Evolutionary conservation across 768 basidiomycete genomes (phyloP), one percentile per base, ranked within the genome.

Genomic region (Mycena filopes): DNA sequence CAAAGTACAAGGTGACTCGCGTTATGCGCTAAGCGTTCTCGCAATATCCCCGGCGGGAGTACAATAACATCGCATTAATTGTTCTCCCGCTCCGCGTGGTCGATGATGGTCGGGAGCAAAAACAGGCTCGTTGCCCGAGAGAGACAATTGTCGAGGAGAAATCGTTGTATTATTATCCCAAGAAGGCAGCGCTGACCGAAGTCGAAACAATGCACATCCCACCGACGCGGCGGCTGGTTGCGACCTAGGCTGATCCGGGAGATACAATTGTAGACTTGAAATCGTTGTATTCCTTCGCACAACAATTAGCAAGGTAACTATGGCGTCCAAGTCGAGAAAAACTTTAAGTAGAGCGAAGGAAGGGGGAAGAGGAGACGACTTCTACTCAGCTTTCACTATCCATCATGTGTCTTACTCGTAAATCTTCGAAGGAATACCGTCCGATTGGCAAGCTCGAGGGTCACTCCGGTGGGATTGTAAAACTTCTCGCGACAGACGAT

Each of bases 401-500:
- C 25, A 16, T 23, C 41, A 57, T 63, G 36, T 64, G 53, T 64
- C 42, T 57, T 46, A 41, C 48, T 63, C 48, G 42, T 40, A 49
- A 36, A 41, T 46, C 55, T 46, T 54, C 56, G 42, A 64, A 50
- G 55, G 26, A 57, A 36, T 68, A 68, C 53, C 16, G 21, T 31
- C 41, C 60, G 38, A 57, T 56, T 13, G 26, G 45, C 51, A 43
- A 40, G 57, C 62, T 68, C n/a, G 42, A 26, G n/a, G 63, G 67
- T 41, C 67, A 68, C 54, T 60, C 59, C 2, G 67, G 67, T 41
- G 67, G 56, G 28, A 53, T 68, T 31, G 25, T 64, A 46, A 16
- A 31, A 20, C 67, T 68, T 29, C 36, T 31, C n/a, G 51, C 57
- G 40, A 57, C 53, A 12, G 62, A 64, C 26, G 67, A 68, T 49